Conservation (phyloP, 2,329 filamentous ascomycete species). For the Epichloe bromicola region DNA sequence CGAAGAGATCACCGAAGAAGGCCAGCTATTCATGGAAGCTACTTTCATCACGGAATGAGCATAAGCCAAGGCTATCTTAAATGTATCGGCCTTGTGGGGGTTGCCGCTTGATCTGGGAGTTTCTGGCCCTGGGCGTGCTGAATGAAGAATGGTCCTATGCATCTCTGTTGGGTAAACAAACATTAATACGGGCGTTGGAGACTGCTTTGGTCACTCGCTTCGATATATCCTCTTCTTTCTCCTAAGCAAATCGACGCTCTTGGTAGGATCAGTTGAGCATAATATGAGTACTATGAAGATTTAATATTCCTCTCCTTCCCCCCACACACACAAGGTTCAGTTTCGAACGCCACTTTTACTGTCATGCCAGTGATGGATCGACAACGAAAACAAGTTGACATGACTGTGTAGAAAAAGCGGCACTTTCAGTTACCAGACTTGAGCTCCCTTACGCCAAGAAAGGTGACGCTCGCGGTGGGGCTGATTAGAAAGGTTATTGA, state of each 20-base stretch:
- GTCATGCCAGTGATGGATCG: too few species aligned
- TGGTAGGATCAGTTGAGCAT: conserved; percentile 2
- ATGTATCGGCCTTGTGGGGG: neutral
- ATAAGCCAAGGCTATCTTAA: conserved; percentile 3
- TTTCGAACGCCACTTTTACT: too few species aligned
- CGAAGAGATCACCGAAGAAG: conserved; percentile 64
- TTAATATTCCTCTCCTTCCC: conserved; percentile 1
- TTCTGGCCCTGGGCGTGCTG: neutral
- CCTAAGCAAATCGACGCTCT: conserved; percentile 4
- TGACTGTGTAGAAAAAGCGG: neutral
- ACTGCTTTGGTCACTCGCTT: conserved; percentile 14
- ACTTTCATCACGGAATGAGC: conserved; percentile 73
- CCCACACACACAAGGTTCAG: neutral
- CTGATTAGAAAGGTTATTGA: conserved; percentile 16
- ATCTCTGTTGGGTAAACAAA: conserved; percentile 9
- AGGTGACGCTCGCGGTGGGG: conserved; percentile 17
- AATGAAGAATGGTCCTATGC: conserved; percentile 5
- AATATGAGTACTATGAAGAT: neutral
- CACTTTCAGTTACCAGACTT: too few species aligned
- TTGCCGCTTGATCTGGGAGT: neutral
- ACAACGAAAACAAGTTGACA: too few species aligned
- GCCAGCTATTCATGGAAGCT: conserved; percentile 71
- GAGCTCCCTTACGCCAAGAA: neutral
- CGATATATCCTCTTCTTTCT: conserved; percentile 7
- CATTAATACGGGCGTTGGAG: conserved; percentile 12